These are phyloP conservation scores for Simmondsia chinensis DNA, from an alignment of 148 eudicot species.

Conservation along the genomic window DNA sequence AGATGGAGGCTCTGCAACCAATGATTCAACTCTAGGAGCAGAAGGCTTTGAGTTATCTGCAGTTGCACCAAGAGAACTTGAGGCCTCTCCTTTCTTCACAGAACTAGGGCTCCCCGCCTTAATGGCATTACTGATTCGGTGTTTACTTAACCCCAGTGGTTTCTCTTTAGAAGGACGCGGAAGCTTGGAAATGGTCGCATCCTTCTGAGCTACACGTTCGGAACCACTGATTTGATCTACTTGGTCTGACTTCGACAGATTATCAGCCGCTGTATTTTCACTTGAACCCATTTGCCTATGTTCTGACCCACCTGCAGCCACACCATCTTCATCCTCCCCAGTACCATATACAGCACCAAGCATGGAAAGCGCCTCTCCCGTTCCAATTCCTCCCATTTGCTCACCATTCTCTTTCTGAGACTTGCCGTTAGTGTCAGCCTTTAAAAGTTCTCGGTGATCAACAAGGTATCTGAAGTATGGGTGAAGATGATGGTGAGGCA, in stretches of 20 bases:
- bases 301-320: constrained; percentile 18
- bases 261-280: constrained; percentile 18
- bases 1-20: constrained; percentile 68
- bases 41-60: constrained; percentile 18
- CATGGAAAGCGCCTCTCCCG: constrained; percentile 72
- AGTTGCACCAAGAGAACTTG: constrained; percentile 20
- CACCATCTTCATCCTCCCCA: constrained; percentile 81
- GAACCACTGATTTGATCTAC: constrained; percentile 13
- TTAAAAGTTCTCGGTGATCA: constrained; percentile 64
- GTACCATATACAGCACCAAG: constrained; percentile 87
- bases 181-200: constrained; percentile 23
- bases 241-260: constrained; percentile 14
- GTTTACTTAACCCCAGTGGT: constrained; percentile 25
- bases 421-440: constrained; percentile 39
- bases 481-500: constrained; percentile 92
- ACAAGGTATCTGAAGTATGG: constrained; percentile 92
- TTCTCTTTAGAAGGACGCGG: constrained; percentile 35
- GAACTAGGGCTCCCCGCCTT: constrained; percentile 33
- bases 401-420: constrained; percentile 24
- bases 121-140: constrained; percentile 16
- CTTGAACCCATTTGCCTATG: constrained; percentile 19
- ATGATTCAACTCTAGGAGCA: constrained; percentile 28
- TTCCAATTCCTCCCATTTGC: constrained; percentile 21
- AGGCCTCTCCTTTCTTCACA: constrained; percentile 24
- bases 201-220: constrained; percentile 17